Conservation (phyloP, 139 green algal species). For the Auxenochlorella protothecoides region DNA sequence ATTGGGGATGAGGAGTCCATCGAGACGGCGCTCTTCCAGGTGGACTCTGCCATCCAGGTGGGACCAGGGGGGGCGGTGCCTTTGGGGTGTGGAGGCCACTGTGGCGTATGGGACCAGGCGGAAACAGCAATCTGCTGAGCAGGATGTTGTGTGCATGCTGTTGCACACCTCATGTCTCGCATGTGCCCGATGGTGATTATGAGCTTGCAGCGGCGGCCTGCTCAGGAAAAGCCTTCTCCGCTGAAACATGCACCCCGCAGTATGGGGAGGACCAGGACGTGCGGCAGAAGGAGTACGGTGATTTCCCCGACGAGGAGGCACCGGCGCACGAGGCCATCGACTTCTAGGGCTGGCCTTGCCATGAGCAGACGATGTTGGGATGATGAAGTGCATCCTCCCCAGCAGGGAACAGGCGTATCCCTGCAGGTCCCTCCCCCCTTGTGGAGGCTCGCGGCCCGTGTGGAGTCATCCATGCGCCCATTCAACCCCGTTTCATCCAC, state of each 20-base stretch:
- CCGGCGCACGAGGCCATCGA: not conserved
- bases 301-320: conserved; percentile 6
- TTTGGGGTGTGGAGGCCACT: not conserved
- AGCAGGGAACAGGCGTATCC: too few species aligned
- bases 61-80: not conserved
- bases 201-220: not conserved
- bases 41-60: conserved; percentile 72
- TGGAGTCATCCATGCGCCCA: too few species aligned
- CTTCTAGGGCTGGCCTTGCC: not conserved
- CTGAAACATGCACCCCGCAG: conserved; percentile 45
- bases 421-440: too few species aligned
- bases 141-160: too few species aligned
- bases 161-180: too few species aligned
- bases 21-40: conserved; percentile 55
- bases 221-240: not conserved
- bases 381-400: too few species aligned
- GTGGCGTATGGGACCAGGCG: too few species aligned
- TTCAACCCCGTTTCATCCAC: too few species aligned
- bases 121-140: too few species aligned
- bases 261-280: conserved; percentile 91
- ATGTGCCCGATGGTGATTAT: not conserved
- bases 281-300: conserved; percentile 54
- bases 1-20: conserved; percentile 54
- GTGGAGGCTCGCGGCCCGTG: too few species aligned
- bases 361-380: too few species aligned